phyloP scores from a whole-genome alignment of 2,329 filamentous ascomycete species.

The Diplodia sapinea region DNA sequence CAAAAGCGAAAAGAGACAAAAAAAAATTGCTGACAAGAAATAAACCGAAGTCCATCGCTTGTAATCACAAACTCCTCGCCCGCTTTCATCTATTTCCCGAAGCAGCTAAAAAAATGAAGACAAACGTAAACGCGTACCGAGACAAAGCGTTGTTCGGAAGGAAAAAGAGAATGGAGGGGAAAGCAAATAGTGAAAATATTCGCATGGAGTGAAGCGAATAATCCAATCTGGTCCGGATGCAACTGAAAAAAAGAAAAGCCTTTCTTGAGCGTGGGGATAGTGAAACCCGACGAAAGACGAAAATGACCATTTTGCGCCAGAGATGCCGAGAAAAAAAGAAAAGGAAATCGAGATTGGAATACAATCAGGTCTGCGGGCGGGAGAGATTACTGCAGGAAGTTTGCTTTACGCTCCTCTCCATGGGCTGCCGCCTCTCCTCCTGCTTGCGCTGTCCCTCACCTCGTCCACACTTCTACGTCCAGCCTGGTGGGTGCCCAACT shows the following conservation, averaged over 20 bases:
- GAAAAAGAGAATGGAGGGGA: background rate
- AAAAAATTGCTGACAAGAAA: background rate
- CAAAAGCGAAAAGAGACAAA: background rate
- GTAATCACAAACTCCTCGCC: slow-evolving; percentile 7
- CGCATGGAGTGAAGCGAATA: background rate
- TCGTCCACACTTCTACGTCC: slow-evolving; percentile 47
- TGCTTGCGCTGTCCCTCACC: slow-evolving; percentile 38
- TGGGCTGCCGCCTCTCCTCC: slow-evolving; percentile 25
- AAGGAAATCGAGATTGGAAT: background rate
- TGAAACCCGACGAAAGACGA: background rate
- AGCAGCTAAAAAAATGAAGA: background rate
- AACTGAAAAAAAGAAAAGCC: background rate
- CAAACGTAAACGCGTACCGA: slow-evolving; percentile 13
- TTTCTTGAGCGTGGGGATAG: background rate
- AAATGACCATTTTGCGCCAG: background rate
- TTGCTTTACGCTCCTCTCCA: slow-evolving; percentile 25
- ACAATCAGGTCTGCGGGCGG: slow-evolving; percentile 7
- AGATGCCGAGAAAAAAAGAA: slow-evolving; percentile 13
- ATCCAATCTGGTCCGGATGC: slow-evolving; percentile 22
- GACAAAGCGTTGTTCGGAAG: background rate
- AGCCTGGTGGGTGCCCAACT: slow-evolving; percentile 60
- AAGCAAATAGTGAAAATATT: background rate
- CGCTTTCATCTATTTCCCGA: slow-evolving; percentile 15
- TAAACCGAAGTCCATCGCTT: background rate
- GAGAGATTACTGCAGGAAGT: background rate